phyloP scores from a whole-genome alignment of 106 monocot genomes.

The Acorus calamus region DNA sequence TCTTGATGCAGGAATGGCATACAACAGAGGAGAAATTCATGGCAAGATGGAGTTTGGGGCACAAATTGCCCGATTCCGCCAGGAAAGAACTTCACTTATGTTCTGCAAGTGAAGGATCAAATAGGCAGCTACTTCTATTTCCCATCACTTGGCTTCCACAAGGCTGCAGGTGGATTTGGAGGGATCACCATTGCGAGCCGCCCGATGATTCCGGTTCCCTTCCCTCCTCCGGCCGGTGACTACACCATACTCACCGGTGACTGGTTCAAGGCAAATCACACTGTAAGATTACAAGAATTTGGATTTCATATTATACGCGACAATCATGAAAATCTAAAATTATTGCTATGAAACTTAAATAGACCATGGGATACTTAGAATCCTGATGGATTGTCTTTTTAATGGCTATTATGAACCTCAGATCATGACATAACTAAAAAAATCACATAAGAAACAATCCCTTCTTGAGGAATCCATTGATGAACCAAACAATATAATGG shows the following conservation, averaged over 20 bases:
- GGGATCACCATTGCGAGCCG: slow-evolving; percentile 40
- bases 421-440: too few species aligned
- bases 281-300: slow-evolving; percentile 4
- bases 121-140: slow-evolving; percentile 50
- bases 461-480: too few species aligned
- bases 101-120: slow-evolving; percentile 44
- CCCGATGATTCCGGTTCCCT: slow-evolving; percentile 40
- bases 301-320: too few species aligned
- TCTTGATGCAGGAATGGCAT: slow-evolving; percentile 22
- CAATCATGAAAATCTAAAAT: too few species aligned
- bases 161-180: slow-evolving; percentile 41
- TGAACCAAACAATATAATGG: too few species aligned
- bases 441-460: too few species aligned
- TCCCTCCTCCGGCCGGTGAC: slow-evolving; percentile 41
- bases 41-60: slow-evolving; percentile 50
- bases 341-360: too few species aligned
- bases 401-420: too few species aligned
- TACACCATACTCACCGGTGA: slow-evolving; percentile 38
- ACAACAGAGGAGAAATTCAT: slow-evolving; percentile 40
- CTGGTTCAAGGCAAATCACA: slow-evolving; percentile 55
- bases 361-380: too few species aligned
- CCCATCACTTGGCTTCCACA: slow-evolving; percentile 45
- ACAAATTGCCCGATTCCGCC: slow-evolving; percentile 49
- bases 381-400: too few species aligned
- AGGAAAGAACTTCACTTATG: slow-evolving; percentile 36